Conservation (phyloP, 257 asterid species). For the Capsicum chinense region DNA sequence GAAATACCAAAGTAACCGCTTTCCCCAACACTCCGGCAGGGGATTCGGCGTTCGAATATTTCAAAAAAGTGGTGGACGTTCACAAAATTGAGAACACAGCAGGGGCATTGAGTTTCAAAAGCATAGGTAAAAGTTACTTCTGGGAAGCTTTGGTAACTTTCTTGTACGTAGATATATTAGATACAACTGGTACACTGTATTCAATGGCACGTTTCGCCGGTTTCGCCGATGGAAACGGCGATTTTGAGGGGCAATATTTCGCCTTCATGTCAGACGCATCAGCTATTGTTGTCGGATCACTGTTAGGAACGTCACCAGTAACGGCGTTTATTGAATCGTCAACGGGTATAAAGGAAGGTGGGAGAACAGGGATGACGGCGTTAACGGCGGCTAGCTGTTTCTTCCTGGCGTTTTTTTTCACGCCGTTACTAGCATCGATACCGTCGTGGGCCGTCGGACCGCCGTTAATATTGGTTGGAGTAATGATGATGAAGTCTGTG, state of each 20-base stretch:
- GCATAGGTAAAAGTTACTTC: slow-evolving; percentile 62
- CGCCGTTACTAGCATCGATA: slow-evolving; percentile 91
- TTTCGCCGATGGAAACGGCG: slow-evolving; percentile 60
- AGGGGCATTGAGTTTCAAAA: slow-evolving; percentile 77
- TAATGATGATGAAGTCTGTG: slow-evolving; percentile 91
- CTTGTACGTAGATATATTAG: slow-evolving; percentile 80
- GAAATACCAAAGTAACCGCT: slow-evolving; percentile 76
- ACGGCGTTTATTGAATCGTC: slow-evolving; percentile 88
- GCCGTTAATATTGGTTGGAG: slow-evolving; percentile 91
- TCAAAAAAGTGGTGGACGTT: slow-evolving; percentile 69
- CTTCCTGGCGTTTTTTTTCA: slow-evolving; percentile 75
- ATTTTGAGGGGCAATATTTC: slow-evolving; percentile 88
- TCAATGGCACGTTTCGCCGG: slow-evolving; percentile 97
- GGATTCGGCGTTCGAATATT: slow-evolving; percentile 59
- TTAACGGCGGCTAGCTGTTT: slow-evolving; percentile 85
- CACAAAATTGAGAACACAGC: slow-evolving; percentile 77
- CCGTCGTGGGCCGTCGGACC: slow-evolving; percentile 99
- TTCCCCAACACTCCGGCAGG: slow-evolving; percentile 70
- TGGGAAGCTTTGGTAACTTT: slow-evolving; percentile 90
- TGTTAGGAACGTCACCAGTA: slow-evolving; percentile 91
- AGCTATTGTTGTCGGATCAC: slow-evolving; percentile 74
- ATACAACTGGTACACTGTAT: slow-evolving; percentile 85
- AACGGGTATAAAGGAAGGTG: slow-evolving; percentile 93
- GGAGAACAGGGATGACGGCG: slow-evolving; percentile 92
- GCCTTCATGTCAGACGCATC: slow-evolving; percentile 97